Evolutionary conservation across 345 rosid species (phyloP), one percentile per base, ranked within the genome.

Genomic region (Salix koriyanagi): DNA sequence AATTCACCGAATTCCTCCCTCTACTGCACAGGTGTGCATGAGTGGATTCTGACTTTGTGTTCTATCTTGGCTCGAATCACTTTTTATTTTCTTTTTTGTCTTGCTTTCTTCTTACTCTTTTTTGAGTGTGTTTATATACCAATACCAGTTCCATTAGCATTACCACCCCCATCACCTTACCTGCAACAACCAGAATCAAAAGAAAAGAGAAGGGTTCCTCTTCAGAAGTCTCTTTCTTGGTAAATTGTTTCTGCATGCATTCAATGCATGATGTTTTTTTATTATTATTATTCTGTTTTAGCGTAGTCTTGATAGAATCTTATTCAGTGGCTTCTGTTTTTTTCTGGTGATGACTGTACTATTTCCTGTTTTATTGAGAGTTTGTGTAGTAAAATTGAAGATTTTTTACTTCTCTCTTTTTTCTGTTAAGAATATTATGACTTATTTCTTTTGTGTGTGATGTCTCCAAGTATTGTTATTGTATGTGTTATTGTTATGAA

Each of bases 21-120:
- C 1, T 26, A 1, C 6, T 18, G 30, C 10, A 9, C 26, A 26
- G 54, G 0, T 39, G 67, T 68, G 19, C 11, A 37, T 25, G 70
- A 66, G 76, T 37, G 67, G 81, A 78, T 66, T 1, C 72, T 46
- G 81, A 19, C 67, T 65, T 25, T 25, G 41, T 21, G 0, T 64
- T 67, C 65, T 66, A 65, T 41, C 37, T 65, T 72, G 21, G 15
- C 32, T 34, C 26, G 39, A 41, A 11, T 42, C 34, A 8, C 28
- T 48, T 62, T 62, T 25, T 19, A 1, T 41, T 25, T 36, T 2
- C 37, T 10, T 74, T 15, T 36, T 32, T 7, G 0, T 61, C 41
- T 36, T 61, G 18, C 2, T 41, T 0, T 21, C 4, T n/a, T n/a
- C 2, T 61, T 9, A 61, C 25, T 9, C 23, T 61, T 23, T 61